A percentile compares a stretch with the other conserved stretches of the same genome.
phyloP scores from a whole-genome alignment of 2,329 filamentous ascomycete genomes.

The Kalmusia sp. region DNA sequence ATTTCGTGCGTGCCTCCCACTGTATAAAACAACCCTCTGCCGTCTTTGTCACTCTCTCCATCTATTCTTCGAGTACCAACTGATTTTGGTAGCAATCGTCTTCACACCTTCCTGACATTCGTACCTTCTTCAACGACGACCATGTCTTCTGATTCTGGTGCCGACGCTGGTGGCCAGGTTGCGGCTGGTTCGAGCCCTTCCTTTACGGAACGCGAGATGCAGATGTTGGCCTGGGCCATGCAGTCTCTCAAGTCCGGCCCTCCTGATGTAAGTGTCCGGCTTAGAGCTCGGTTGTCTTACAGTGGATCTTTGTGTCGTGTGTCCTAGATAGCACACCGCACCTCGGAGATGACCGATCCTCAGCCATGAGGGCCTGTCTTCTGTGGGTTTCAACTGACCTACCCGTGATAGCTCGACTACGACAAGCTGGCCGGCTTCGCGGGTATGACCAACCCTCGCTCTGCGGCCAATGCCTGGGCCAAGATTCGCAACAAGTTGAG shows the following conservation, averaged over 20 bases:
- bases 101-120: neutral
- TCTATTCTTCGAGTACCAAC: no score
- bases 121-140: neutral
- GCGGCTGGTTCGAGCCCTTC: slow-evolving; percentile 12
- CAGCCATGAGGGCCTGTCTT: neutral
- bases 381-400: neutral
- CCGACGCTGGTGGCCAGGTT: slow-evolving; percentile 11
- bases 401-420: slow-evolving; percentile 44
- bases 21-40: neutral
- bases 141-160: slow-evolving; percentile 32
- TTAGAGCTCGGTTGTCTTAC: neutral
- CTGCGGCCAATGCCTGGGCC: slow-evolving; percentile 47
- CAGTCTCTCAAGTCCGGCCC: slow-evolving; percentile 46
- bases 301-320: no score
- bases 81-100: neutral
- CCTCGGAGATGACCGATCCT: neutral
- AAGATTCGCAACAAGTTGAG: slow-evolving; percentile 43
- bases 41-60: slow-evolving; percentile 1
- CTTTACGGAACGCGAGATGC: slow-evolving; percentile 46
- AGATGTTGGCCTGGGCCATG: slow-evolving; percentile 45
- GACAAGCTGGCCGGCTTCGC: slow-evolving; percentile 43
- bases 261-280: slow-evolving; percentile 33
- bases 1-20: neutral
- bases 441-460: slow-evolving; percentile 46
- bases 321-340: no score